A percentile compares a stretch with the other conserved stretches of the same genome.
These are phyloP conservation scores for Selaginella moellendorffii DNA, from an alignment of 75 land plant genomes.

Conservation along the genomic window DNA sequence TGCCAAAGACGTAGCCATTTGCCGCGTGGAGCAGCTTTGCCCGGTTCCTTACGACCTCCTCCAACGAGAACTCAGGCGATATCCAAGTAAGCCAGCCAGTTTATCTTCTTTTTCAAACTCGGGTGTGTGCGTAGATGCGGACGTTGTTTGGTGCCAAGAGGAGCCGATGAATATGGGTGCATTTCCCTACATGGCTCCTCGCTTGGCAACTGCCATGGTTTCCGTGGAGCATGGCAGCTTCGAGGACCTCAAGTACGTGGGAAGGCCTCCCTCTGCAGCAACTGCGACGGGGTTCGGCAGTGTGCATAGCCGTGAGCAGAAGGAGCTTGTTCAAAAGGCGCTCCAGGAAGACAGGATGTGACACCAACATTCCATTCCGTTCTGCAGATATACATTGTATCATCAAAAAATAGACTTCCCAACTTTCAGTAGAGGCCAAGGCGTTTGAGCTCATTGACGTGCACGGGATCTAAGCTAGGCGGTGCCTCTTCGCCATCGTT, in stretches of 20 bases:
- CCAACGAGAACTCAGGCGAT: constrained; percentile 73
- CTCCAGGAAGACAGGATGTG: constrained; percentile 24
- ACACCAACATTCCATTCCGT: too few species aligned
- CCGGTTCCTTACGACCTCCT: constrained; percentile 89
- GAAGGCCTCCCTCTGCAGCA: constrained; percentile 80
- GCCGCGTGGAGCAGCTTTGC: constrained; percentile 86
- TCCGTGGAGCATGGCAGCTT: constrained; percentile 39
- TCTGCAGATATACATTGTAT: too few species aligned
- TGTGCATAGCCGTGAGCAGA: constrained; percentile 54
- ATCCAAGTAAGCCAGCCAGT: constrained; percentile 98
- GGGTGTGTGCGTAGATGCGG: constrained; percentile 44
- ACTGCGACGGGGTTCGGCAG: constrained; percentile 67
- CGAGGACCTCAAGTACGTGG: constrained; percentile 76
- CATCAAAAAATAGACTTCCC: too few species aligned
- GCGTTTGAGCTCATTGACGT: neutral
- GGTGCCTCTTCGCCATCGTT: neutral
- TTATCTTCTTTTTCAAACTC: neutral
- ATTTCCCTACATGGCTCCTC: constrained; percentile 56
- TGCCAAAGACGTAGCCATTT: constrained; percentile 64
- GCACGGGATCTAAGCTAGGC: neutral
- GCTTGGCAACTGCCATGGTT: constrained; percentile 59
- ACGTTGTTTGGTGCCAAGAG: constrained; percentile 94
- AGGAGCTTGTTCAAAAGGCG: constrained; percentile 62
- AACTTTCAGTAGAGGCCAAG: neutral
- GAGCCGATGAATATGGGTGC: constrained; percentile 97